Evolutionary conservation across 1,284 basidiomycete species (phyloP).

Genomic region (Puccinia polysora): DNA sequence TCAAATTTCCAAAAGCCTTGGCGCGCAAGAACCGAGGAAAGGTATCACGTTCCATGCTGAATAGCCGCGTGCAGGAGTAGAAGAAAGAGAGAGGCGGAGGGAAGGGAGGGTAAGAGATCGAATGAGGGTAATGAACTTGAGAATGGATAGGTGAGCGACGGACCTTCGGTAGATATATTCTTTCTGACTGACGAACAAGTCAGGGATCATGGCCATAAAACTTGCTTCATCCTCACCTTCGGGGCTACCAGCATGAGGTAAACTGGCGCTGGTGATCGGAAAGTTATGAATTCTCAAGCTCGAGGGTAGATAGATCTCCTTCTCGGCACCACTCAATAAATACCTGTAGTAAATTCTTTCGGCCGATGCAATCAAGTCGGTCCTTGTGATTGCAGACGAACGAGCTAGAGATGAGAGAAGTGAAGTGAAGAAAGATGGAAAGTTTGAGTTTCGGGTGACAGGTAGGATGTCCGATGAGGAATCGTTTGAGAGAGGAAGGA

Average conservation of each 20-base stretch:
- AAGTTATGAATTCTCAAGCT: slow-evolving; percentile 54
- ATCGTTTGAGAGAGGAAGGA: not conserved
- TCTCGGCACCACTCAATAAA: slow-evolving; percentile 62
- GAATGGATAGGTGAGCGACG: too few species aligned
- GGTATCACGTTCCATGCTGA: slow-evolving; percentile 40
- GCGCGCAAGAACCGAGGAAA: slow-evolving; percentile 73
- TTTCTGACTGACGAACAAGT: slow-evolving; percentile 95
- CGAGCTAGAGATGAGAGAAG: slow-evolving; percentile 65
- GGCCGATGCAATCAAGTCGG: slow-evolving; percentile 83
- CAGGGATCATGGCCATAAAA: slow-evolving; percentile 82
- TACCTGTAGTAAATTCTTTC: slow-evolving; percentile 94
- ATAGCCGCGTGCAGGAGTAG: not conserved
- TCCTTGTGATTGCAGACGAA: slow-evolving; percentile 78
- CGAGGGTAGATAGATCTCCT: slow-evolving; percentile 85
- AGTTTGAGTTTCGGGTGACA: not conserved
- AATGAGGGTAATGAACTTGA: too few species aligned
- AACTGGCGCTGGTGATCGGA: slow-evolving; percentile 59
- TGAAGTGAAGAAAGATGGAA: not conserved
- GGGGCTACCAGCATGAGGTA: slow-evolving; percentile 61
- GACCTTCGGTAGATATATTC: slow-evolving; percentile 95
- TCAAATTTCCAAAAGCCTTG: slow-evolving; percentile 95
- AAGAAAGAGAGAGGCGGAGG: not conserved
- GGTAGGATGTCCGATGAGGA: too few species aligned
- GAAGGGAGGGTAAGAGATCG: slow-evolving; percentile 63
- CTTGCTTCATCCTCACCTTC: slow-evolving; percentile 63